Evolutionary conservation across 2,329 filamentous ascomycete species (phyloP), one percentile per base, ranked within the genome.

Genomic region (Aspergillus sp.): DNA sequence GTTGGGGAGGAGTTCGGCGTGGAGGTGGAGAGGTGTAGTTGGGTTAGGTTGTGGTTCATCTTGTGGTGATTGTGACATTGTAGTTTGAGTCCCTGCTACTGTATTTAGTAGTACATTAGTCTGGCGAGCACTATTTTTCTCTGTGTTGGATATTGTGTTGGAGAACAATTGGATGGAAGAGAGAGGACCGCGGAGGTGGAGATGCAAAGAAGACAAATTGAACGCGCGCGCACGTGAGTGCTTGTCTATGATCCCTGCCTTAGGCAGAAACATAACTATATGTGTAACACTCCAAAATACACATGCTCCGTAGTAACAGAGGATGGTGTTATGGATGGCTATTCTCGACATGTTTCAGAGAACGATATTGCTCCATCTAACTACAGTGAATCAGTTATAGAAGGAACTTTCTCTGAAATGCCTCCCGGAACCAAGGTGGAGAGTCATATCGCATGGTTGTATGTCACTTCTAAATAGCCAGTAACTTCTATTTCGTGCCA

Each of bases 1-100:
- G 63, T 88, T 83, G 38, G 84, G 79, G 39, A 88, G 75, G 15
- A 86, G 79, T 71, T 88, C 86, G 23, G 85, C 84, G 64, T 88
- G 87, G 13, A 88, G 75, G 44, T 77, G 55, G 2, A 81, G 53
- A 1, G 5, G 62, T 30, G 21, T 8, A 5, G 23, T 11, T 21
- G 3, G 23, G 3, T 30, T 44, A 15, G 8, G 30, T 17, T 13
- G 19, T 15, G 36, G 25, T 13, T 48, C 30, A n/a, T 7, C 11
- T 30, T 32, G 15, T 23, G 6, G 6, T 1, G 3, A 23, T 54
- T 47, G 17, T 39, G 8, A 7, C 39, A 11, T 23, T 8, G 8
- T 32, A 13, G 8, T 38, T 48, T 23, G 32, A 17, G 17, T 23
- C 6, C 19, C 41, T 44, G 13, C 7, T 3, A 17, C 19, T 48